Base-by-base conservation (phyloP, 108 stramenopile species). In the Pseudonitzschia multiseries region DNA sequence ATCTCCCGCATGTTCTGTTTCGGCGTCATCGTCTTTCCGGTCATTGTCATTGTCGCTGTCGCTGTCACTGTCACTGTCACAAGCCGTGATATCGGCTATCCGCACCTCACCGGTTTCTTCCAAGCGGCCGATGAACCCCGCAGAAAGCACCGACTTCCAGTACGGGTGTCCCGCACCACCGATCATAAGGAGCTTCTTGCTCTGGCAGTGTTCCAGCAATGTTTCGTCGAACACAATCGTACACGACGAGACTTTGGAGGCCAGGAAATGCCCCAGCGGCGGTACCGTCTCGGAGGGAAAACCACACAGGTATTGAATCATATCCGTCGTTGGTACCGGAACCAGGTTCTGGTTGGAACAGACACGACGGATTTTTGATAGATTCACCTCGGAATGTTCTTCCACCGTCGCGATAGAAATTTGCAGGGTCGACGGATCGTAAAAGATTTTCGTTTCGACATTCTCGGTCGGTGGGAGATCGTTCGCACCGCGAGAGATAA, bases 131-230 rank as follows among this genome's bases (percentile, higher is more conserved):
- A 69, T 15, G 1, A n/a, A 10, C 9, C 68, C 68, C 15, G n/a
- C 28, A 22, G 54, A 8, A 20, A 76, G 44, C 43, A 76, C n/a
- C 29, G 33, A 76, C 46, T 69, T 66, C 75, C 75, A 76, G 36
- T 69, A 69, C 9, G 75, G 65, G 62, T 69, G 57, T 8, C 75
- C 75, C 21, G 68, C 75, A 51, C 48, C 60, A 12, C 75, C 75
- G 10, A 76, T 22, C 27, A 76, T 46, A 36, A 27, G 17, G 13
- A 62, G 68, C 59, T 76, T 43, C 24, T 61, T n/a, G 21, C 50
- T 18, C 26, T 69, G 57, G 60, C 75, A 76, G 5, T 61, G 12
- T 32, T 43, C 14, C 1, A 76, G 10, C 12, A 76, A 27, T 10
- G 33, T 18, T 62, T 76, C 20, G 48, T 76, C 75, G 41, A 76